These are phyloP conservation scores for Venturia effusa DNA, from an alignment of 2,329 filamentous ascomycete genomes.

Conservation along the genomic window DNA sequence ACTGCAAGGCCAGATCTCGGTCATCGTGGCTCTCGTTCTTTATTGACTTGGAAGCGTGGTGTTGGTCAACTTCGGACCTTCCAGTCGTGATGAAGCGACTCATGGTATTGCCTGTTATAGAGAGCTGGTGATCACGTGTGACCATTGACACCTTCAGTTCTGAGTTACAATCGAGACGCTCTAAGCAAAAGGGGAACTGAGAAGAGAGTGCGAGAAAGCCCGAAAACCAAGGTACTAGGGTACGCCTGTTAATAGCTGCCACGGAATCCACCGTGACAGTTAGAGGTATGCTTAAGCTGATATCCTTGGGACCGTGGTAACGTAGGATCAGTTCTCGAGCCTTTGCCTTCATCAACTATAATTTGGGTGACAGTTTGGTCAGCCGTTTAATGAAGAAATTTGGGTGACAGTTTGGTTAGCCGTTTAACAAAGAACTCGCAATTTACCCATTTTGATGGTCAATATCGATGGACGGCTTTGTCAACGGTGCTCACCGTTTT, in stretches of 20 bases:
- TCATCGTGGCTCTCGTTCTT: background rate
- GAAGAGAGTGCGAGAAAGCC: background rate
- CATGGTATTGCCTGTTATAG: background rate
- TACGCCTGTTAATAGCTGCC: background rate
- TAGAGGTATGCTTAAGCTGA: background rate
- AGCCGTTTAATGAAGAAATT: background rate
- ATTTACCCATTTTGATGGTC: background rate
- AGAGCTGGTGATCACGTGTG: background rate
- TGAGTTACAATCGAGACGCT: background rate
- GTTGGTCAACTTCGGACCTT: background rate
- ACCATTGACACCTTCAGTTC: background rate
- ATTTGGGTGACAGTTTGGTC: background rate
- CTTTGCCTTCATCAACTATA: background rate
- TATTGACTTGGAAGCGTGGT: background rate
- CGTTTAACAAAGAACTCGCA: background rate
- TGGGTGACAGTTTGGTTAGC: background rate
- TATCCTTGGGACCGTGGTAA: background rate
- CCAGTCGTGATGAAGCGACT: background rate
- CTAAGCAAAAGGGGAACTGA: background rate
- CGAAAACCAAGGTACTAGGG: background rate
- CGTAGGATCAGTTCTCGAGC: background rate
- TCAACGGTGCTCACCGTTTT: background rate
- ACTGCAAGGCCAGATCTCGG: background rate
- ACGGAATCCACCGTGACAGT: background rate
- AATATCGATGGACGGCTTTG: background rate